Percentiles rank a stretch among this genome's conserved stretches.
These are phyloP conservation scores for Melanopsichium pennsylvanicum DNA, from an alignment of 1,284 basidiomycete species.

Conservation along the genomic window DNA sequence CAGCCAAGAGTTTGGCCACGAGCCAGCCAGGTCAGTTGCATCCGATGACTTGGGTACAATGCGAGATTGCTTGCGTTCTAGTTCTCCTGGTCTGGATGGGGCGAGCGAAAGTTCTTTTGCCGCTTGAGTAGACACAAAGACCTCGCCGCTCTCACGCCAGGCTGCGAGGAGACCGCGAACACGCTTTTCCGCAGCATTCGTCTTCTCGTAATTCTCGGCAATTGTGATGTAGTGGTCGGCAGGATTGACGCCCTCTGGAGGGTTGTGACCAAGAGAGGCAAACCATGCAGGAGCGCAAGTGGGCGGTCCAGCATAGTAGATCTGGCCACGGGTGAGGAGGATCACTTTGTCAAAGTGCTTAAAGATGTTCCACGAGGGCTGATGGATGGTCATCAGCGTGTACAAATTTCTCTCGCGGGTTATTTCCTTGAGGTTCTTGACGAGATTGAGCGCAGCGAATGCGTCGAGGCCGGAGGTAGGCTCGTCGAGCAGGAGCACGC, in stretches of 20 bases:
- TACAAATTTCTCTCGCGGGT: conserved; percentile 33
- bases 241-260: conserved; percentile 43
- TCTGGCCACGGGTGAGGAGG: conserved; percentile 42
- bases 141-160: conserved; percentile 28
- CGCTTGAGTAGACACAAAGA: conserved; percentile 6
- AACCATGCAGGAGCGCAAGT: conserved; percentile 39
- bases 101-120: neutral
- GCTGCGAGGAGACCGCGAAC: conserved; percentile 32
- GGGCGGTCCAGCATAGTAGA: conserved; percentile 48
- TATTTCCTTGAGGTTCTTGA: conserved; percentile 46
- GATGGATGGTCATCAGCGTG: conserved; percentile 53
- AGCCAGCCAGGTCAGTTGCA: conserved; percentile 12
- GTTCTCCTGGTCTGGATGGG: too few relatives aligned
- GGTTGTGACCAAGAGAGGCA: conserved; percentile 16
- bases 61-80: conserved; percentile 10
- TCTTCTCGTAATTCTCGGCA: conserved; percentile 49
- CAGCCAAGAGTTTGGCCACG: conserved; percentile 48
- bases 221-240: conserved; percentile 48
- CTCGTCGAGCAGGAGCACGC: conserved; percentile 51
- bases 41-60: conserved; percentile 24
- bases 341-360: conserved; percentile 47
- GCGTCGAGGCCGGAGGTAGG: conserved; percentile 51
- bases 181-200: conserved; percentile 39
- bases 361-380: conserved; percentile 55
- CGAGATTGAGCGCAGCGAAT: conserved; percentile 41